phyloP scores from a whole-genome alignment of 257 asterid species.

The Solanum pinnatisectum region DNA sequence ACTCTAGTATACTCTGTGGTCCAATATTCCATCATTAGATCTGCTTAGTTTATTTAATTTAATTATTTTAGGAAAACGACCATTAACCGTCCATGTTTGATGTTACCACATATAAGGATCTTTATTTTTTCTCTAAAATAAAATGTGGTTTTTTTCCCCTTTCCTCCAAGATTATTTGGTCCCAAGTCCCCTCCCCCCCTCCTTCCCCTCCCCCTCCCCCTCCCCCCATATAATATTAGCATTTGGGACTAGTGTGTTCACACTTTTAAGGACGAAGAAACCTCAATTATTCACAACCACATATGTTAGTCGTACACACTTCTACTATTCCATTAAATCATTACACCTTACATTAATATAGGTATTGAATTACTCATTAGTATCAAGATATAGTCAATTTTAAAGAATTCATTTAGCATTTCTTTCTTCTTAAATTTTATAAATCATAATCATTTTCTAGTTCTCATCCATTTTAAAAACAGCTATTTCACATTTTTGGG shows the following conservation, averaged over 20 bases:
- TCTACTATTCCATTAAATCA: neutral
- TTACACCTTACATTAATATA: neutral
- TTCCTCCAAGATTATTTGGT: too few species aligned
- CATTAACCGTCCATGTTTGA: neutral
- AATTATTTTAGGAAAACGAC: neutral
- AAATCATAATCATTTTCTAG: too few species aligned
- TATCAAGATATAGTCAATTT: neutral
- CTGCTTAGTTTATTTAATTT: neutral
- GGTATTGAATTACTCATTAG: neutral
- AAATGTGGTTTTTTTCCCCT: neutral
- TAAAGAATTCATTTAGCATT: neutral
- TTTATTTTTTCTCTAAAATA: neutral
- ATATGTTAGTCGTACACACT: neutral
- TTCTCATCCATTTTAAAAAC: too few species aligned
- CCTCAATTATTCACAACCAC: rapidly evolving
- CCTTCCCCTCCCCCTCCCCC: too few species aligned
- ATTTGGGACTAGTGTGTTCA: neutral
- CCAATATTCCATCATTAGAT: neutral
- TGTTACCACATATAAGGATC: neutral
- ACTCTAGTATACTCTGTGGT: neutral
- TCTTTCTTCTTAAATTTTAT: too few species aligned
- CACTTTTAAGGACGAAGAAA: neutral
- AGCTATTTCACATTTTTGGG: neutral
- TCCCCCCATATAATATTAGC: too few species aligned
- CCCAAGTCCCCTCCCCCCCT: rapidly evolving